phyloP scores from a whole-genome alignment of 176 grass and related monocot genomes.

The Melocanna baccifera region DNA sequence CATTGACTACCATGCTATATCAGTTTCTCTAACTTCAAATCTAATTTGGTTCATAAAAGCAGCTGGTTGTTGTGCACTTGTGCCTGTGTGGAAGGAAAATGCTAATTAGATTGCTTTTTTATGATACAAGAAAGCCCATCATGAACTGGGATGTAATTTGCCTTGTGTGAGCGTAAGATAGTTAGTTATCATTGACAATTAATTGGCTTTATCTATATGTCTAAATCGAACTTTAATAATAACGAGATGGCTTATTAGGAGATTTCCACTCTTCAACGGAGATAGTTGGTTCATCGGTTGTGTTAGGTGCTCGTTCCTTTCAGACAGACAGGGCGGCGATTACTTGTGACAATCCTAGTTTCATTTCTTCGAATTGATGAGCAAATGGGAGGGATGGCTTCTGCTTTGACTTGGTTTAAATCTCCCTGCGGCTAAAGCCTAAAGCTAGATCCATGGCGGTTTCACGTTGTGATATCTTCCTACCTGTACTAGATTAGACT shows the following conservation, averaged over 20 bases:
- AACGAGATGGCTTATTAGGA: neutral
- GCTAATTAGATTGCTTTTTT: neutral
- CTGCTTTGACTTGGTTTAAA: slow-evolving; percentile 20
- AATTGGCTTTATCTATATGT: neutral
- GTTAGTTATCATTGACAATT: neutral
- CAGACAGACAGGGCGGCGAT: neutral
- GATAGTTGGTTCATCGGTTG: neutral
- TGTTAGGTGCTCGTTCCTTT: slow-evolving; percentile 28
- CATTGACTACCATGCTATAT: neutral
- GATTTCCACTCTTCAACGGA: neutral
- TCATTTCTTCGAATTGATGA: neutral
- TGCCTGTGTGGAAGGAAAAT: neutral
- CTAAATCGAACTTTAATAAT: neutral
- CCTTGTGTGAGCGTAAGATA: neutral
- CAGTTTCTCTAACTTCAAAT: neutral
- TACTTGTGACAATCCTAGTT: neutral
- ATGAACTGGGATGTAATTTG: neutral
- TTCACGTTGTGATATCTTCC: slow-evolving; percentile 13
- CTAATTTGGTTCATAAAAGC: neutral
- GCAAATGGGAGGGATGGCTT: slow-evolving; percentile 5
- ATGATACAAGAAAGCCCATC: neutral
- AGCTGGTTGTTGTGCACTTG: neutral
- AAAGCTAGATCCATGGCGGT: neutral
- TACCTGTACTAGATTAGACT: neutral
- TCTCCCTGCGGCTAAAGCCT: neutral